These are phyloP conservation scores for Patellaria atrata DNA, from an alignment of 495 filamentous ascomycete genomes.

Conservation along the genomic window DNA sequence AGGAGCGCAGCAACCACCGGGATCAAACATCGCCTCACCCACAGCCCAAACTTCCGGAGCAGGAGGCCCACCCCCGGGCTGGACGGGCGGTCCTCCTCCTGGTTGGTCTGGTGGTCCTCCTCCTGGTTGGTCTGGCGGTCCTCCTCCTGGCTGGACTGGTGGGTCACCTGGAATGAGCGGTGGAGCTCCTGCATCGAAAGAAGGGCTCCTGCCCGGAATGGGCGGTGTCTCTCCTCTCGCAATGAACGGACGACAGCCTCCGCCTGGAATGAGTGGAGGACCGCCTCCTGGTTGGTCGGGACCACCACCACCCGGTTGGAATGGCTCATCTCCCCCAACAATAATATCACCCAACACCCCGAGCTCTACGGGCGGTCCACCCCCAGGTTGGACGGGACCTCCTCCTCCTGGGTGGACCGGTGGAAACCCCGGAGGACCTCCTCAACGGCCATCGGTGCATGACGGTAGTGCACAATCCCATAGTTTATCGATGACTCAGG, in stretches of 20 bases:
- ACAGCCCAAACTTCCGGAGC: conserved; percentile 11
- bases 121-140: no score
- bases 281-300: conserved; percentile 11
- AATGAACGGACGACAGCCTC: no score
- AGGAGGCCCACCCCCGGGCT: conserved; percentile 16
- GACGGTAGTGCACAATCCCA: not conserved
- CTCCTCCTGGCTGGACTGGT: conserved; percentile 9
- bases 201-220: no score
- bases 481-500: not conserved
- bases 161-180: no score
- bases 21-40: not conserved
- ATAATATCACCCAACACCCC: no score
- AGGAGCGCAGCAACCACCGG: conserved; percentile 15
- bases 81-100: conserved; percentile 8
- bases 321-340: conserved; percentile 2
- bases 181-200: no score
- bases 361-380: conserved; percentile 3
- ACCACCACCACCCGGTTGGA: conserved; percentile 9
- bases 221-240: no score
- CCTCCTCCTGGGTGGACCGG: conserved; percentile 1
- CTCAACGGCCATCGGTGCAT: not conserved
- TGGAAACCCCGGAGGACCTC: not conserved
- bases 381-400: conserved; percentile 7
- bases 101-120: conserved; percentile 9
- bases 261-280: conserved; percentile 1